phyloP scores from a whole-genome alignment of 257 asterid genomes.

The Solanum boliviense region DNA sequence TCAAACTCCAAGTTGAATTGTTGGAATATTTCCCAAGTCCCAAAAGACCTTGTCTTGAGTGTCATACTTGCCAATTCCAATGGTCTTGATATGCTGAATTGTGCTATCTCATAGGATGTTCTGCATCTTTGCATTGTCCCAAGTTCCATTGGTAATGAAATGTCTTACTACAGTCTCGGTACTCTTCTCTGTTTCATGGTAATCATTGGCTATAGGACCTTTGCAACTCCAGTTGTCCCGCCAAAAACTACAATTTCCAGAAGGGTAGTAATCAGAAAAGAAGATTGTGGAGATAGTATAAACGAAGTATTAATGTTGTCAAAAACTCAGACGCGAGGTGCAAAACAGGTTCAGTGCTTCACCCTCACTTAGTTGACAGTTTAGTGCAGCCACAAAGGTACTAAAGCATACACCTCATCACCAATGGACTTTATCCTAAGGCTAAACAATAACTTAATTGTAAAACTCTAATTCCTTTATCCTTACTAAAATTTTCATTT shows the following conservation, averaged over 20 bases:
- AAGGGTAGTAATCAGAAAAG: not conserved
- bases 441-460: not conserved
- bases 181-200: not conserved
- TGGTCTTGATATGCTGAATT: not conserved
- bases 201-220: not conserved
- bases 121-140: not conserved
- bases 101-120: not conserved
- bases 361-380: not conserved
- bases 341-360: not conserved
- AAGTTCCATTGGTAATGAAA: not conserved
- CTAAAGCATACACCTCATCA: not conserved
- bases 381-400: not conserved
- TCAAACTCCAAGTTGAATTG: not conserved
- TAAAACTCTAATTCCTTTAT: not conserved
- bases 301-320: not conserved
- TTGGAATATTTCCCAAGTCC: not conserved
- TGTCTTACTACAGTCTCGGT: not conserved
- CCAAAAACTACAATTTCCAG: not conserved
- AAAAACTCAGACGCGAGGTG: not conserved
- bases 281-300: not conserved
- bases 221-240: not conserved
- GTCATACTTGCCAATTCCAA: not conserved
- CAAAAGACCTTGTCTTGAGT: not conserved
- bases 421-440: not conserved
- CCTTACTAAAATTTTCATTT: not conserved